These are phyloP conservation scores for Volvox reticuliferus DNA, from an alignment of 139 green algal species.

Conservation along the genomic window DNA sequence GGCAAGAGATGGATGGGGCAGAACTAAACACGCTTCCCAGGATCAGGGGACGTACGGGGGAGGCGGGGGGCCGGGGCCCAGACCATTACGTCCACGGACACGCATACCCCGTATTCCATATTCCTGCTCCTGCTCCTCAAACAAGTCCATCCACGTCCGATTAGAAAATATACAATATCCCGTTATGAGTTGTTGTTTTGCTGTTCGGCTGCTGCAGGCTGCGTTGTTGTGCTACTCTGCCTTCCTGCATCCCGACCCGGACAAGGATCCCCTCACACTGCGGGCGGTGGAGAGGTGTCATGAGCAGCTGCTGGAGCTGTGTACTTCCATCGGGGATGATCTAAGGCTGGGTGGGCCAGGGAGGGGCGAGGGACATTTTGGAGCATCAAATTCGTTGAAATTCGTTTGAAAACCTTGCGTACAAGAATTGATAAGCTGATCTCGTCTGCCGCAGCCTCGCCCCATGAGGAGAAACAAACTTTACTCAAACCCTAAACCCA, in stretches of 20 bases:
- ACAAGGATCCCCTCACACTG: conserved; percentile 44
- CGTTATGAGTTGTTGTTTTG: background rate
- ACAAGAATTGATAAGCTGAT: no score
- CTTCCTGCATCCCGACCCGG: conserved; percentile 39
- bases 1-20: background rate
- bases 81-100: background rate
- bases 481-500: no score
- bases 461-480: no score
- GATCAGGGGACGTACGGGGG: background rate
- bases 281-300: conserved; percentile 23
- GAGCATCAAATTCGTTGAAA: no score
- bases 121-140: no score
- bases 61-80: no score
- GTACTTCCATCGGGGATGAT: conserved; percentile 8
- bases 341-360: conserved; percentile 1
- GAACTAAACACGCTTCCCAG: background rate
- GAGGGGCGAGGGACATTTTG: background rate
- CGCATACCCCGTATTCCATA: background rate
- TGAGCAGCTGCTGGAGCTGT: conserved; percentile 38
- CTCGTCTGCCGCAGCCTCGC: no score
- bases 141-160: no score
- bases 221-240: conserved; percentile 20
- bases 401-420: no score
- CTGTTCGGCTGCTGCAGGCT: background rate
- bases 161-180: no score